phyloP scores from a whole-genome alignment of 371 early-diverging fungal genomes.

The Mortierella sp. region DNA sequence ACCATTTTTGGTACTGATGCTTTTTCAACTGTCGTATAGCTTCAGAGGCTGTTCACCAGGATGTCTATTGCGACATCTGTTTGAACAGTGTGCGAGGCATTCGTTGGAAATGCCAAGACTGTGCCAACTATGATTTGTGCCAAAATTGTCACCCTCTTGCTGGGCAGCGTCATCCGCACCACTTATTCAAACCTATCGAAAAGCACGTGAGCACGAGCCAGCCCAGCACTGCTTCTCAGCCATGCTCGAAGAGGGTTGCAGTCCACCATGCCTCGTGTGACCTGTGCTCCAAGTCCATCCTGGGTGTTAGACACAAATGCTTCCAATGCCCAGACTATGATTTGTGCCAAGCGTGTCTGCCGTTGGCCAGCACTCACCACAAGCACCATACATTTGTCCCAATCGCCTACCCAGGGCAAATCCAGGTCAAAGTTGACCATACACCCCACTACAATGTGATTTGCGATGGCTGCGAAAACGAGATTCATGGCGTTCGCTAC shows the following conservation, averaged over 20 bases:
- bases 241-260: neutral
- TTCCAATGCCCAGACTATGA: conserved; percentile 63
- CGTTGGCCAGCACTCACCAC: conserved; percentile 55
- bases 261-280: conserved; percentile 59
- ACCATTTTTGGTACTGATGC: conserved; percentile 34
- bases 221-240: conserved; percentile 2
- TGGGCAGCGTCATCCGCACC: conserved; percentile 43
- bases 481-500: conserved; percentile 63
- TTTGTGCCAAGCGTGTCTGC: conserved; percentile 60
- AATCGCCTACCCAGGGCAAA: conserved; percentile 54
- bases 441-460: conserved; percentile 54
- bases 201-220: conserved; percentile 9
- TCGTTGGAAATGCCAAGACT: conserved; percentile 63
- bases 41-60: conserved; percentile 18
- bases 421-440: conserved; percentile 42
- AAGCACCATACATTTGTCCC: conserved; percentile 56
- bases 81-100: conserved; percentile 56
- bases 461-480: conserved; percentile 62
- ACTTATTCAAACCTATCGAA: conserved; percentile 37
- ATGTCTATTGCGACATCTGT: conserved; percentile 60
- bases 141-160: conserved; percentile 55
- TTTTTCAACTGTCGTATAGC: neutral
- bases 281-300: conserved; percentile 60
- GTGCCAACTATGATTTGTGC: conserved; percentile 65
- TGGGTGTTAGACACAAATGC: conserved; percentile 65